A percentile compares a stretch with the other conserved stretches of the same genome.
Evolutionary conservation across 2,329 filamentous ascomycete genomes (phyloP).

Genomic region (Phaeomoniella chlamydospora): DNA sequence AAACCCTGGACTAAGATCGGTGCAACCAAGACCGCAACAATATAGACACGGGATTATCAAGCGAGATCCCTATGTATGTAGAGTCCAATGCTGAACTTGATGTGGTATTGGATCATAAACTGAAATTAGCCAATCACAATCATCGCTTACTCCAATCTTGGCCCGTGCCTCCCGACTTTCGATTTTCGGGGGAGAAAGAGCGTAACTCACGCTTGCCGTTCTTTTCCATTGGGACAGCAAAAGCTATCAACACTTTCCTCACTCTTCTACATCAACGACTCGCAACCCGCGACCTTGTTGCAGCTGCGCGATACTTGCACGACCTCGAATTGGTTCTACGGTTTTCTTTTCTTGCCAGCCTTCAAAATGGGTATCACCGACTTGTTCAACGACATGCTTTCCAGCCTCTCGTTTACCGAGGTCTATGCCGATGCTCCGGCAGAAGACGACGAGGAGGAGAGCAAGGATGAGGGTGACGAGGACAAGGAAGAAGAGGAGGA

Average conservation of each 20-base stretch:
- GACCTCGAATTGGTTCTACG: too few relatives aligned
- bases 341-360: not conserved
- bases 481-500: conserved; percentile 34
- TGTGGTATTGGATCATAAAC: too few relatives aligned
- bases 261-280: not conserved
- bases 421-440: conserved; percentile 45
- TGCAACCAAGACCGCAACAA: too few relatives aligned
- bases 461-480: conserved; percentile 22
- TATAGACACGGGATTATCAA: too few relatives aligned
- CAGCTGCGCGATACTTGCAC: too few relatives aligned
- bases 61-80: too few relatives aligned
- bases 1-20: too few relatives aligned
- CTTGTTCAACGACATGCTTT: conserved; percentile 50
- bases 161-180: not conserved
- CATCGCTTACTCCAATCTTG: not conserved
- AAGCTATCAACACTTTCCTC: not conserved
- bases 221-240: not conserved
- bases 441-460: conserved; percentile 30
- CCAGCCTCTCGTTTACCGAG: conserved; percentile 43
- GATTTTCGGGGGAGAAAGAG: conserved; percentile 1
- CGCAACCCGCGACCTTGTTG: not conserved
- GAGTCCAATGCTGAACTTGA: too few relatives aligned
- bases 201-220: too few relatives aligned
- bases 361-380: conserved; percentile 48
- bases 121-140: too few relatives aligned